Evolutionary conservation across 495 filamentous ascomycete genomes (phyloP).

Genomic region (Penicillium dipodomyicola): DNA sequence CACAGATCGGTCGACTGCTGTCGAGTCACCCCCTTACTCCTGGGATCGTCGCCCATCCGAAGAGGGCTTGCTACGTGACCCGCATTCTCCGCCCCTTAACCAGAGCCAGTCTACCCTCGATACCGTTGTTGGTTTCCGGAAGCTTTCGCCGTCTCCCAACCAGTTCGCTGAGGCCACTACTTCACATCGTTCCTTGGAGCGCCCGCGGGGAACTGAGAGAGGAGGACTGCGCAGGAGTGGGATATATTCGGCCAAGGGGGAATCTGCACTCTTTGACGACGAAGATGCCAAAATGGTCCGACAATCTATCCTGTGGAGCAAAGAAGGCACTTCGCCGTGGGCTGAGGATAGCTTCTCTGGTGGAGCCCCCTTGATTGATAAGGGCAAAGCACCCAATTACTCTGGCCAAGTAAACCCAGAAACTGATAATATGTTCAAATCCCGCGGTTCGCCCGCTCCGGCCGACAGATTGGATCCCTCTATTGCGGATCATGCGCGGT

Average conservation of each 20-base stretch:
- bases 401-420: constrained; percentile 16
- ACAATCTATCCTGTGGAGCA: constrained; percentile 53
- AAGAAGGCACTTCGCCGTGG: constrained; percentile 35
- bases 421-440: constrained; percentile 21
- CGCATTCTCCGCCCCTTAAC: constrained; percentile 4
- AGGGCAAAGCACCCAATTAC: constrained; percentile 20
- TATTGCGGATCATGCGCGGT: constrained; percentile 54
- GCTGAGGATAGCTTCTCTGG: constrained; percentile 31
- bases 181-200: constrained; percentile 39
- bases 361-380: constrained; percentile 50
- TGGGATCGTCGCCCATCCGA: constrained; percentile 66
- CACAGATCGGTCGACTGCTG: constrained; percentile 53
- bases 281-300: constrained; percentile 67
- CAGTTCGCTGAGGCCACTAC: constrained; percentile 32
- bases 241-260: constrained; percentile 43
- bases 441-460: constrained; percentile 27
- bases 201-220: constrained; percentile 32
- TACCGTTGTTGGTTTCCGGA: constrained; percentile 17
- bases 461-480: constrained; percentile 49
- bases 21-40: constrained; percentile 62
- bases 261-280: constrained; percentile 53
- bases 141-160: constrained; percentile 24
- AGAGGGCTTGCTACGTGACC: constrained; percentile 55
- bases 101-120: constrained; percentile 12
- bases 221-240: constrained; percentile 48